Conservation (phyloP, 1,284 basidiomycete species). For the Ceraceosorus bombacis region DNA sequence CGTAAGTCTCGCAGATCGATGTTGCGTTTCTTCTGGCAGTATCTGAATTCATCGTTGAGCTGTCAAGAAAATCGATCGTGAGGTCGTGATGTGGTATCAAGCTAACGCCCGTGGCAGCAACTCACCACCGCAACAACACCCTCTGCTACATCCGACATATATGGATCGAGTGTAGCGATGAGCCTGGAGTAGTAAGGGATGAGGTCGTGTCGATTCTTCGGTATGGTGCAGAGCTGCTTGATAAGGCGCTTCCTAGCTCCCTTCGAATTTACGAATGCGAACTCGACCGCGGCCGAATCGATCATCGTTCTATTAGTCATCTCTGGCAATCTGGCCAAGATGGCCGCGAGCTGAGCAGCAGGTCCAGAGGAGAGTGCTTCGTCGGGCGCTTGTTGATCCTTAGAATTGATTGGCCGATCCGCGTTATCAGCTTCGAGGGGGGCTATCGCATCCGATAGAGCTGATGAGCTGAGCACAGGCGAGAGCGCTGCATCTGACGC, state of each 20-base stretch:
- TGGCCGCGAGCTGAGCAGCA: conserved; percentile 78
- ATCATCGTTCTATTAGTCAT: conserved; percentile 84
- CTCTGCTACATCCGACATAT: conserved; percentile 84
- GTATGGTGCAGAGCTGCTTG: conserved; percentile 65
- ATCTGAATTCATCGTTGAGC: conserved; percentile 90
- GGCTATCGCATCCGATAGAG: neutral
- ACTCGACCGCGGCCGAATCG: conserved; percentile 89
- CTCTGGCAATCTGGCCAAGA: conserved; percentile 87
- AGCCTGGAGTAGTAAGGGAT: conserved; percentile 88
- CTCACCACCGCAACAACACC: conserved; percentile 72
- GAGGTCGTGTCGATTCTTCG: conserved; percentile 80
- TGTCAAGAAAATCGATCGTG: neutral
- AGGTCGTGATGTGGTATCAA: neutral
- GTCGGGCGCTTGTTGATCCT: neutral
- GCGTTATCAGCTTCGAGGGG: no score
- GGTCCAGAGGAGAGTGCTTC: conserved; percentile 58
- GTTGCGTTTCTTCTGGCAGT: conserved; percentile 88
- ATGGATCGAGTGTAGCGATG: conserved; percentile 75
- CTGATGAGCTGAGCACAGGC: neutral
- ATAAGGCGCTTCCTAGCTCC: conserved; percentile 81
- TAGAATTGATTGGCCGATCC: no score
- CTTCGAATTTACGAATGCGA: conserved; percentile 92
- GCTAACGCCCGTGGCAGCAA: conserved; percentile 14
- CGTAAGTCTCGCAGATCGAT: conserved; percentile 77
- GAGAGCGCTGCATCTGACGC: neutral